Conservation (phyloP, 1,284 basidiomycete genomes). For the Hymenochaete sp. region DNA sequence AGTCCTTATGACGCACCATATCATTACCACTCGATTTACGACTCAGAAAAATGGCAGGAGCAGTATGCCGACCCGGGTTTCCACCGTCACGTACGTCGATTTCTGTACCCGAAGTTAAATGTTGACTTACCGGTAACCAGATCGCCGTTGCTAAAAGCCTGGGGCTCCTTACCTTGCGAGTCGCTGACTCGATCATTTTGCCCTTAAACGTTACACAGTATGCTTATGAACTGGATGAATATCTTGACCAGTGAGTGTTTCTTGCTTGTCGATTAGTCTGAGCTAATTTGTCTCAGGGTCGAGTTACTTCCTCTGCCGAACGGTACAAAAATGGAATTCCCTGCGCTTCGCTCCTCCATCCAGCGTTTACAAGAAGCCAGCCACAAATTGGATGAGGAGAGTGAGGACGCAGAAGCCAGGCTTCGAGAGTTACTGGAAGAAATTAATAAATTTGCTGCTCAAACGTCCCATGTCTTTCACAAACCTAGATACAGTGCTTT, state of each 20-base stretch:
- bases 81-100: conserved; percentile 56
- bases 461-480: too few relatives aligned
- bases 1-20: conserved; percentile 54
- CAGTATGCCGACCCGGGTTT: conserved; percentile 72
- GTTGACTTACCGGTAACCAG: too few relatives aligned
- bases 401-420: conserved; percentile 29
- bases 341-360: conserved; percentile 40
- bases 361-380: conserved; percentile 43
- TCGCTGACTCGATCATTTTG: conserved; percentile 49
- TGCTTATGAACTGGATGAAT: conserved; percentile 38
- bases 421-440: conserved; percentile 30
- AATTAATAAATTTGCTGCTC: too few relatives aligned
- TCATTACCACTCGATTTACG: conserved; percentile 81
- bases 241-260: conserved; percentile 42
- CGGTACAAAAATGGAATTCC: conserved; percentile 19
- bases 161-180: conserved; percentile 52
- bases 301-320: too few relatives aligned
- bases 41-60: conserved; percentile 69
- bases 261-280: too few relatives aligned
- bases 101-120: too few relatives aligned
- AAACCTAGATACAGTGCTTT: too few relatives aligned
- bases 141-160: conserved; percentile 61
- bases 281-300: too few relatives aligned
- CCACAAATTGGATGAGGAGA: conserved; percentile 45
- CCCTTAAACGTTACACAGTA: conserved; percentile 78